Evolutionary conservation across 1,284 basidiomycete species (phyloP), one percentile per base, ranked within the genome.

Genomic region (Papiliotrema nemorosa): DNA sequence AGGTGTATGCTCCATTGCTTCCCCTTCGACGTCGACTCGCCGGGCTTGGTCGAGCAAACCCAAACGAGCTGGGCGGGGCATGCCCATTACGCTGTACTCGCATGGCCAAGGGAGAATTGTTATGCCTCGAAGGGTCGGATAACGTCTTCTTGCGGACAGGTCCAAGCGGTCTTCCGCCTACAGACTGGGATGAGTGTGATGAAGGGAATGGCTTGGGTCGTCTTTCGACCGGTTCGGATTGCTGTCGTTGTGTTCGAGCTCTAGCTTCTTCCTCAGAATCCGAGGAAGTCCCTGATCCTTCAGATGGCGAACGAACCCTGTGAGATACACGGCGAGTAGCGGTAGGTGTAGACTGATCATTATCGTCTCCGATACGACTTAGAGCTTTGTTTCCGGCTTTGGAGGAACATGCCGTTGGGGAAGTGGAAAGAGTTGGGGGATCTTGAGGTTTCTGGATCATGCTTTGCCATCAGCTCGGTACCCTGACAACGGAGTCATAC

Each of bases 251-350:
- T 10, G 44, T n/a, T 44, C 54, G 35, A 35, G 39, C 34, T 24
- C 37, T 37, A 26, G 36, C 37, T 14, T 46, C 47, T 33, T 57
- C 56, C 20, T 66, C 66, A 5, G 60, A 58, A 1, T 60, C 58
- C 9, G 63, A 67, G 4, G 59, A 59, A 14, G 62, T 59, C 21
- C 54, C 52, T 3, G 67, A 68, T 5, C 63, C 62, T 44, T 72
- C 71, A 1, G 67, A 70, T 3, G 67, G 64, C 5, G 70, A 69
- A 7, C 63, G 60, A 37, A 73, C 62, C 6, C 72, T 61, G 41
- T 69, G 66, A 6, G 68, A 71, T 5, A 64, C 58, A 2, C 69
- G 63, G 5, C 45, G 42, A 24, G 52, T 54, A 37, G 48, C 47
- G 34, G 51, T 18, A 21, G 62, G 62, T 1, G 66, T 60, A 6